Percentiles rank a stretch among this genome's conserved stretches.
phyloP scores from a whole-genome alignment of 768 basidiomycete species.

The Leccinum uliginosum region DNA sequence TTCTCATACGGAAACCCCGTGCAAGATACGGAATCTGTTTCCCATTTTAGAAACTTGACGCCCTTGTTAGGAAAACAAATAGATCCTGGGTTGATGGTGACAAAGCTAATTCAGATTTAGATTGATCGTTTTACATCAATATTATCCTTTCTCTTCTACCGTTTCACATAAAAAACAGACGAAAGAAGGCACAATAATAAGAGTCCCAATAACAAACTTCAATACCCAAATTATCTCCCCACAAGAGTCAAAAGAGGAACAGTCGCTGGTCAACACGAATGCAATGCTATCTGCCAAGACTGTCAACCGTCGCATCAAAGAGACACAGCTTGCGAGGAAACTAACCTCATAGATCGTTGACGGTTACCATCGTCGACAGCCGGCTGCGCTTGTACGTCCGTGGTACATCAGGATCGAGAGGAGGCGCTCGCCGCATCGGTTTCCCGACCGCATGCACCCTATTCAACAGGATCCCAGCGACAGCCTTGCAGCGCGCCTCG shows the following conservation, averaged over 20 bases:
- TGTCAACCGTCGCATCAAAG: not conserved
- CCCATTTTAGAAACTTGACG: not conserved
- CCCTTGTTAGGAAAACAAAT: not conserved
- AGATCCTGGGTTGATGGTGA: not conserved
- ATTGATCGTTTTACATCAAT: not conserved
- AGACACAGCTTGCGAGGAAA: not conserved
- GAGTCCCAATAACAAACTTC: not conserved
- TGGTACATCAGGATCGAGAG: conserved; percentile 25
- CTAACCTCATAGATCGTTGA: conserved; percentile 34
- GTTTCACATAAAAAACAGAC: not conserved
- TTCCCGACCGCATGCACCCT: conserved; percentile 49
- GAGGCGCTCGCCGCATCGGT: conserved; percentile 44
- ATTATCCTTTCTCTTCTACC: not conserved
- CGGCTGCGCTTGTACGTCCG: conserved; percentile 50
- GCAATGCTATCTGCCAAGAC: not conserved
- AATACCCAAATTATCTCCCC: not conserved
- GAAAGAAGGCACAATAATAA: not conserved
- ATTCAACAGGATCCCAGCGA: conserved; percentile 56
- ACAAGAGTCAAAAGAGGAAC: not conserved
- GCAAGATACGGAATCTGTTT: not conserved
- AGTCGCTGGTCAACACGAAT: conserved; percentile 14
- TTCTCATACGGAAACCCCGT: not conserved
- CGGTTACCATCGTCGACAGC: conserved; percentile 46
- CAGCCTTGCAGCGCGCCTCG: conserved; percentile 45
- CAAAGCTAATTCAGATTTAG: not conserved